Conservation (phyloP, 805 yeast species). For the Lipomyces yamanashiensis region DNA sequence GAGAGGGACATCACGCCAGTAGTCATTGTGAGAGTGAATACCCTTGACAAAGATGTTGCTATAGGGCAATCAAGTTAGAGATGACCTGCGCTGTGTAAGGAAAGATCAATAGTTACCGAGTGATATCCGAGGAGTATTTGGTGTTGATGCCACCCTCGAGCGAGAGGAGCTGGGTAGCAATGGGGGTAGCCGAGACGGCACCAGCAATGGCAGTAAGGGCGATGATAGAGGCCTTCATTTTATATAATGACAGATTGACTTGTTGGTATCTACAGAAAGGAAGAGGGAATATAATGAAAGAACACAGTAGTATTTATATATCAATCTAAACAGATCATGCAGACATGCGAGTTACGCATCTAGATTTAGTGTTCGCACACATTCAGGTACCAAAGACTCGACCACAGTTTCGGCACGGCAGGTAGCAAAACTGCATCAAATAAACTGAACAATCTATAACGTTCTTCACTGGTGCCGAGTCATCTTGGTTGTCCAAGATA, state of each 20-base stretch:
- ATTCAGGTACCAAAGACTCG: background rate
- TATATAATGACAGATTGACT: background rate
- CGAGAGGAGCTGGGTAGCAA: constrained; percentile 20
- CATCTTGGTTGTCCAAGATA: background rate
- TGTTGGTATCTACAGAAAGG: background rate
- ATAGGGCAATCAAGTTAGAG: background rate
- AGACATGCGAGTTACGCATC: no score
- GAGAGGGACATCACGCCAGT: constrained; percentile 54
- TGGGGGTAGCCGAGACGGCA: constrained; percentile 28
- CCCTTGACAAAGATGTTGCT: constrained; percentile 47
- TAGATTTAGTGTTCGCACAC: background rate
- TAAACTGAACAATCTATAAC: background rate
- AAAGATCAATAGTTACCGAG: constrained; percentile 17
- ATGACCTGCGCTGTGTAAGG: background rate
- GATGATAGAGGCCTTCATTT: constrained; percentile 22
- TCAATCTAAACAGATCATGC: background rate
- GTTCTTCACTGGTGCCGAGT: background rate
- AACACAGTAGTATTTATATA: background rate
- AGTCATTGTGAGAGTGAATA: constrained; percentile 63
- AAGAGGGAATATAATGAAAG: background rate
- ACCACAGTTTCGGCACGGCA: background rate
- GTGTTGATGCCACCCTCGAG: constrained; percentile 22
- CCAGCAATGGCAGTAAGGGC: constrained; percentile 22
- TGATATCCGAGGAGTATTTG: constrained; percentile 31
- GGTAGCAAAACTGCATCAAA: background rate